Conservation (phyloP, 2,329 filamentous ascomycete species). For the Cytospora piceae region DNA sequence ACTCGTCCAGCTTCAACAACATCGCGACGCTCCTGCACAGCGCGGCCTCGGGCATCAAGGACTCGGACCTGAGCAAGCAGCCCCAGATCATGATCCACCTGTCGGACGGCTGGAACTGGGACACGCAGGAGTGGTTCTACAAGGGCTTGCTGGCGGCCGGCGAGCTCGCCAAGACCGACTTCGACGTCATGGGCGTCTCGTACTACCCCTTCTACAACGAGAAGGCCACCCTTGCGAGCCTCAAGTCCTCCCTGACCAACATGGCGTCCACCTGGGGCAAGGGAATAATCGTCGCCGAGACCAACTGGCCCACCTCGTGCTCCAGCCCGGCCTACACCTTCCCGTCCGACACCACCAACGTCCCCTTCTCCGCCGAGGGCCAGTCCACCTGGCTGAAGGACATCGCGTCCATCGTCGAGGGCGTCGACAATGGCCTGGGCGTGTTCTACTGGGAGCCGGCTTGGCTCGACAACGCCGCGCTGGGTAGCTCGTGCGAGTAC, state of each 20-base stretch:
- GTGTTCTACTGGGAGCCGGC: slow-evolving; percentile 77
- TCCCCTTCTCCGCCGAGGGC: slow-evolving; percentile 66
- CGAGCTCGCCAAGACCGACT: slow-evolving; percentile 56
- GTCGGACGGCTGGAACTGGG: slow-evolving; percentile 76
- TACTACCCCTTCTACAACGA: slow-evolving; percentile 74
- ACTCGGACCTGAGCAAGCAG: slow-evolving; percentile 58
- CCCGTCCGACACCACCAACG: slow-evolving; percentile 60
- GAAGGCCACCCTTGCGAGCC: slow-evolving; percentile 59
- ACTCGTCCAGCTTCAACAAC: slow-evolving; percentile 57
- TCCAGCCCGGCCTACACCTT: slow-evolving; percentile 61
- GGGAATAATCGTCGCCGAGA: slow-evolving; percentile 70
- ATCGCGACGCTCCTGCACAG: slow-evolving; percentile 67
- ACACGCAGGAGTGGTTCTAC: slow-evolving; percentile 64
- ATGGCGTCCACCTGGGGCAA: slow-evolving; percentile 67
- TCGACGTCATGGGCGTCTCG: slow-evolving; percentile 72
- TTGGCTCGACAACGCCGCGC: slow-evolving; percentile 67
- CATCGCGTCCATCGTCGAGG: slow-evolving; percentile 60
- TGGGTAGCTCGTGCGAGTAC: slow-evolving; percentile 68
- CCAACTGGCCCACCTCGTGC: slow-evolving; percentile 70
- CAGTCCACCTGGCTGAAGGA: slow-evolving; percentile 65
- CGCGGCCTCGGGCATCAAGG: slow-evolving; percentile 66
- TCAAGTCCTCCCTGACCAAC: slow-evolving; percentile 59
- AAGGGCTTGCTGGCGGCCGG: slow-evolving; percentile 57
- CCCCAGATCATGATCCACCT: slow-evolving; percentile 76
- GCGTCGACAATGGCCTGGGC: slow-evolving; percentile 58